Conservation (phyloP, 768 basidiomycete species). For the Tubosaeta sp. region DNA sequence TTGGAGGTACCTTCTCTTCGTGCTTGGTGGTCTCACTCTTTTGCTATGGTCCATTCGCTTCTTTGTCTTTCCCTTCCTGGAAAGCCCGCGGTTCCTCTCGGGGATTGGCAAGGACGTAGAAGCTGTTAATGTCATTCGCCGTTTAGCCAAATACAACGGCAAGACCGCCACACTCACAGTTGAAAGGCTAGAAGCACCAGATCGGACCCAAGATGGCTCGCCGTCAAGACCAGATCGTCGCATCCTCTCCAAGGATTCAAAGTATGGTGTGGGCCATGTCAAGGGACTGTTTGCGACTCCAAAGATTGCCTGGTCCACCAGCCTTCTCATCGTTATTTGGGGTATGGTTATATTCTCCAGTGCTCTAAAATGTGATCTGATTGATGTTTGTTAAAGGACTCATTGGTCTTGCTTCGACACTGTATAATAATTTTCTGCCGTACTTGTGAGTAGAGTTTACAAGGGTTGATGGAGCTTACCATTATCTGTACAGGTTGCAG, state of each 20-base stretch:
- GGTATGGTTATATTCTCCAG: constrained; percentile 31
- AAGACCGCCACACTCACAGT: constrained; percentile 38
- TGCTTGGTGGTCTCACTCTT: constrained; percentile 49
- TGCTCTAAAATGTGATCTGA: background rate
- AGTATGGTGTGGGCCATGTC: constrained; percentile 42
- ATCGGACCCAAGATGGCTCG: constrained; percentile 10
- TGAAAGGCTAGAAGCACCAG: constrained; percentile 40
- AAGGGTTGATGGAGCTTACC: background rate
- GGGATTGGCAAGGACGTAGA: constrained; percentile 50
- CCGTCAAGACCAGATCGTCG: constrained; percentile 13
- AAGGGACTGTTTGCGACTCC: constrained; percentile 58
- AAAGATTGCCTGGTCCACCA: constrained; percentile 64
- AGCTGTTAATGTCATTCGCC: constrained; percentile 45
- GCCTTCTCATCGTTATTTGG: constrained; percentile 47
- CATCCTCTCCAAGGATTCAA: constrained; percentile 39
- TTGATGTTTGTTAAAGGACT: constrained; percentile 39
- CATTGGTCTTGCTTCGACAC: constrained; percentile 70
- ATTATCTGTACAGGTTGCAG: constrained; percentile 40
- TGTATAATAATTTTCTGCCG: constrained; percentile 55
- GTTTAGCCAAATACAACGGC: constrained; percentile 50
- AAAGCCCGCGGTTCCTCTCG: constrained; percentile 56
- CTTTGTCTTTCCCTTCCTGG: constrained; percentile 49
- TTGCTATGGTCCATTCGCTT: constrained; percentile 51
- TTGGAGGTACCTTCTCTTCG: constrained; percentile 57
- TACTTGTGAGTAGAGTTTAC: constrained; percentile 39